Base-by-base conservation (phyloP, 116 monocot genomes). In the Trichopus zeylanicus region DNA sequence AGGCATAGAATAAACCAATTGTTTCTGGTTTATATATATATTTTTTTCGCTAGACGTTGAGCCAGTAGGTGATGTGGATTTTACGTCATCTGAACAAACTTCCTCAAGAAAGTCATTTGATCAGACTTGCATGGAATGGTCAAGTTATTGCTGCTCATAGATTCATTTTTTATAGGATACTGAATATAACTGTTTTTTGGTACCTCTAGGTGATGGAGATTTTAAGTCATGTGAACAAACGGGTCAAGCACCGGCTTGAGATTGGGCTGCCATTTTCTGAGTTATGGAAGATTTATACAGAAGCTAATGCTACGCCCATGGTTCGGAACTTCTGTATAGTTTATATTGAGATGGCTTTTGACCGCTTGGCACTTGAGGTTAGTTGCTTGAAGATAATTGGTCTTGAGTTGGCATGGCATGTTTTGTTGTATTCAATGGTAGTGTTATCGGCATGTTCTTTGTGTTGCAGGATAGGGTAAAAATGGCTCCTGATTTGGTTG, bases 321-420 rank as follows among this genome's bases (percentile, higher is more conserved):
- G 88, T 98, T 55, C 79, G 85, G 53, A 98, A 91, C 49, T 98
- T 98, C 57, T 88, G 91, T 47, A 74, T 91, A 26, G 80, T 98
- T 11, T 98, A 98, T 55, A 75, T 98, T 35, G 92, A 98, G 78
- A 98, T 91, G 98, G 78, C 92, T 25, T 91, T 98, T 57, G 92
- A 91, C 15, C 91, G 98, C 15, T 59, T 88, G 62, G 53, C 75
- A 39, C 27, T 46, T 19, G 82, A 88, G 92, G 98, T 98, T 23
- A 24, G 57, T 62, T 10, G 18, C 42, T 46, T 46, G 15, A 21
- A 31, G 9, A 16, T 30, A 7, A 33, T 20, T 59, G 35, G 31
- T 54, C n/a, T 54, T 35, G 26, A 8, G 12, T 3, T 53, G 39
- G 21, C 25, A 65, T 69, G 52, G 32, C 35, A 10, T 26, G 10